Evolutionary conservation across 2,329 filamentous ascomycete genomes (phyloP), one percentile per base, ranked within the genome.

Genomic region (Fusarium algeriense): DNA sequence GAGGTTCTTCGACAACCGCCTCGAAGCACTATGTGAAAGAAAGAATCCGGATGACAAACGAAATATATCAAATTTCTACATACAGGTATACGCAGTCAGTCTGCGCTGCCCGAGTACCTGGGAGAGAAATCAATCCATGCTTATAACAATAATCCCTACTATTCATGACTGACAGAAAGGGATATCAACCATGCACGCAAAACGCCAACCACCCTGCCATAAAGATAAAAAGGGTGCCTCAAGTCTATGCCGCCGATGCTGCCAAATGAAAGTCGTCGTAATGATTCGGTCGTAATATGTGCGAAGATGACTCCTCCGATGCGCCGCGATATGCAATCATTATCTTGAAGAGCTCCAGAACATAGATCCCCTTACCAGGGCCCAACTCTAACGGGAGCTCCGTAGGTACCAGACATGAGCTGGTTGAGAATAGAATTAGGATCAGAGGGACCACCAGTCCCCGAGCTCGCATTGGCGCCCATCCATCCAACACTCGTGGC

Each of bases 401-500:
- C 86, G 68, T 89, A 91, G 7, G 85, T 85, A 46, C 88, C 88
- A 65, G 86, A 88, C 73, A 91, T 84, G 34, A 91, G 81, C 78
- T 91, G 88, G 76, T 89, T 88, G 34, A 90, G 82, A 48, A 91
- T 89, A 14, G 89, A 91, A 73, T 83, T 84, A 45, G 85, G 82
- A 43, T 89, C 86, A 26, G 81, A 78, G 35, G 73, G 37, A 19
- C 70, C 71, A 32, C 63, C 57, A 12, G 71, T 26, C 37, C 60
- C 57, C n/a, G 74, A 61, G 55, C 76, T 79, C 20, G 77, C 63
- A 56, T 80, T 80, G 12, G 79, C 73, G 14, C 87, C 90, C 85
- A 94, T 93, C 93, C 94, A 97, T 44, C 92, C 92, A 32, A 97
- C 85, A 69, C 90, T 91, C 40, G 86, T 86, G 19, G 89, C 87